phyloP scores from a whole-genome alignment of 441 rosid species.

The Eruca vesicaria region DNA sequence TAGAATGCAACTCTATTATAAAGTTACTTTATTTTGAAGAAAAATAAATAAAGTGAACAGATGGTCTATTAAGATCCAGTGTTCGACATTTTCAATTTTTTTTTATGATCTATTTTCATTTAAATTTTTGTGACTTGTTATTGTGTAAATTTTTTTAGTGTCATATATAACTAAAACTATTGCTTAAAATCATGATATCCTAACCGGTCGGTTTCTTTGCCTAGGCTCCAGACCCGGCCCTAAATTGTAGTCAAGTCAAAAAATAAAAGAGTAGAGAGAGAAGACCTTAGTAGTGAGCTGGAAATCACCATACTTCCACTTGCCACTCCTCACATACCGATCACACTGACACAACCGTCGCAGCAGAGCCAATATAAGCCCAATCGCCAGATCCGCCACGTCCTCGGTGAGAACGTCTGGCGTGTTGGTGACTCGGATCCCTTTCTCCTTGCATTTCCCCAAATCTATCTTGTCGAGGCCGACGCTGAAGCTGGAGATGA shows the following conservation, averaged over 20 bases:
- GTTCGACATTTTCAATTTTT: too few relatives aligned
- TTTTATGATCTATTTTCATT: too few relatives aligned
- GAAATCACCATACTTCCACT: conserved; percentile 68
- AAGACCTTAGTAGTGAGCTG: conserved; percentile 74
- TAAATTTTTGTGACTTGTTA: too few relatives aligned
- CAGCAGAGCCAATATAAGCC: conserved; percentile 69
- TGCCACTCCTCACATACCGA: conserved; percentile 70
- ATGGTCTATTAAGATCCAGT: too few relatives aligned
- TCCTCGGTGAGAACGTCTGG: conserved; percentile 93
- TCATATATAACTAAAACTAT: too few relatives aligned
- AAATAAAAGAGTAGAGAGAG: neutral
- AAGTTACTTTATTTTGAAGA: too few relatives aligned
- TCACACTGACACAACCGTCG: conserved; percentile 80
- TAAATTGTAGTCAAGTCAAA: neutral
- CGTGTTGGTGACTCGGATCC: conserved; percentile 79
- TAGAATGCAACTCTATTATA: too few relatives aligned
- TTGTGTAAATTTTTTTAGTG: too few relatives aligned
- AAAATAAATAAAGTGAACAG: too few relatives aligned
- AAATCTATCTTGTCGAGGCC: conserved; percentile 92
- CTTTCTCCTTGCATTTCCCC: conserved; percentile 73
- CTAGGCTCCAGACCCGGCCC: too few relatives aligned
- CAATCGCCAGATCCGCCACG: conserved; percentile 90
- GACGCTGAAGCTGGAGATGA: conserved; percentile 74
- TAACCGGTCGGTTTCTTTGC: too few relatives aligned
- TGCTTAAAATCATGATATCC: too few relatives aligned